A percentile compares a stretch with the other conserved stretches of the same genome.
phyloP scores from a whole-genome alignment of 2,329 filamentous ascomycete species.

The Colletotrichum cordylinicola region DNA sequence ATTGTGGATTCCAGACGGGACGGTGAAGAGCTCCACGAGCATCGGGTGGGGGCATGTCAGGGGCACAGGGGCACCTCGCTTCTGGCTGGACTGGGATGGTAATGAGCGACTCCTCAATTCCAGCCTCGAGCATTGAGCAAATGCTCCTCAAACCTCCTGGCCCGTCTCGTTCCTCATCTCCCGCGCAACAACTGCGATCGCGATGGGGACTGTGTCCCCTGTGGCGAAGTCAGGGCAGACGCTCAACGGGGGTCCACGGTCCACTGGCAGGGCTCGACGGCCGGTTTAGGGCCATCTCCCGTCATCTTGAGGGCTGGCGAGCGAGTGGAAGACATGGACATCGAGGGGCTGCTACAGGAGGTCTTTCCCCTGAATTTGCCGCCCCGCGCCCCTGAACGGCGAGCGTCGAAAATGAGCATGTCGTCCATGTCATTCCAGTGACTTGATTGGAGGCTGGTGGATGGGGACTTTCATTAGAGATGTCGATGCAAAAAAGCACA shows the following conservation, averaged over 20 bases:
- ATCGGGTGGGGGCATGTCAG: not conserved
- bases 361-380: constrained; percentile 1
- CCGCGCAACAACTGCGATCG: not conserved
- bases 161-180: not conserved
- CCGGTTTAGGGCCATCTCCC: not conserved
- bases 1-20: not conserved
- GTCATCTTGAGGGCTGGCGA: not conserved
- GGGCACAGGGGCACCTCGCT: not conserved
- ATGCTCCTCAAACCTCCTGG: not conserved
- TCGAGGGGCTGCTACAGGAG: constrained; percentile 6
- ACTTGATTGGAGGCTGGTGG: not conserved
- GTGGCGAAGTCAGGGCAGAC: constrained; percentile 3
- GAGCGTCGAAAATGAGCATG: not conserved
- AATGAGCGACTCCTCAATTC: not conserved
- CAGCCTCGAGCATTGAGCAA: not conserved
- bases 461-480: not conserved
- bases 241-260: not conserved
- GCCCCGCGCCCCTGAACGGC: not conserved
- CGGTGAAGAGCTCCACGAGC: not conserved
- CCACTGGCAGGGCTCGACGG: not conserved
- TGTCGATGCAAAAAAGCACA: not conserved
- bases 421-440: not conserved
- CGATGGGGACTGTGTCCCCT: not conserved
- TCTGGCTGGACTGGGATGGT: not conserved
- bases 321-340: not conserved